Evolutionary conservation across 2,329 filamentous ascomycete species (phyloP).

Genomic region (Fusarium sp.): DNA sequence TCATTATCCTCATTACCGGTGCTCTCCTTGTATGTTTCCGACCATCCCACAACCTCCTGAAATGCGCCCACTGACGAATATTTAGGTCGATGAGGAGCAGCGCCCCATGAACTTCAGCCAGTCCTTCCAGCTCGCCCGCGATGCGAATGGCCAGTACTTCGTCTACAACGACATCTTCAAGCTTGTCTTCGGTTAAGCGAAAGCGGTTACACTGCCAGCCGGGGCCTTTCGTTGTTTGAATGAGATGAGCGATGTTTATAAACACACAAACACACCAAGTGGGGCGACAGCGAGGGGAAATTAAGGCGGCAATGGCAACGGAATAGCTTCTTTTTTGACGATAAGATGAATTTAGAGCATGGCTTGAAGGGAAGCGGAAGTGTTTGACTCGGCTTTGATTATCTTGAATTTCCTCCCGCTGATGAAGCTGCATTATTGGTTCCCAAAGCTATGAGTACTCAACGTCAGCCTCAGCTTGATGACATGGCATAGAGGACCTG

Average conservation of each 20-base stretch:
- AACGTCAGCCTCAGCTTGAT: neutral
- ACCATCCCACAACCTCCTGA: neutral
- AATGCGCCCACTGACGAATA: constrained; percentile 6
- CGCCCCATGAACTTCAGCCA: constrained; percentile 92
- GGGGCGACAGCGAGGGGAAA: constrained; percentile 30
- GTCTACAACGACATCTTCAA: constrained; percentile 97
- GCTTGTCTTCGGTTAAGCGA: constrained; percentile 73
- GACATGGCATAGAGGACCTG: neutral
- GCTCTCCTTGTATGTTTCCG: constrained; percentile 74
- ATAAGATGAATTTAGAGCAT: constrained; percentile 38
- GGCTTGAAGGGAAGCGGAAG: neutral
- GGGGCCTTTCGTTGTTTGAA: constrained; percentile 4
- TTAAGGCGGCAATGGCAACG: constrained; percentile 25
- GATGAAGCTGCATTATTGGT: neutral
- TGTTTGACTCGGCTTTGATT: constrained; percentile 14
- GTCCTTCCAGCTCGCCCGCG: constrained; percentile 83
- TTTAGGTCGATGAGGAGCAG: constrained; percentile 84
- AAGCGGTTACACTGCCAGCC: neutral
- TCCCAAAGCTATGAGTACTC: constrained; percentile 3
- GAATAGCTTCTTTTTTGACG: constrained; percentile 34
- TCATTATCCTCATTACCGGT: constrained; percentile 90
- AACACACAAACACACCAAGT: constrained; percentile 26
- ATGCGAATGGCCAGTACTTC: constrained; percentile 76
- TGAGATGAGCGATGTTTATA: constrained; percentile 10
- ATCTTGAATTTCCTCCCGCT: neutral